Percentiles rank a stretch among this genome's conserved stretches.
phyloP scores from a whole-genome alignment of 164 flowering plant genomes.

The Santalum album region DNA sequence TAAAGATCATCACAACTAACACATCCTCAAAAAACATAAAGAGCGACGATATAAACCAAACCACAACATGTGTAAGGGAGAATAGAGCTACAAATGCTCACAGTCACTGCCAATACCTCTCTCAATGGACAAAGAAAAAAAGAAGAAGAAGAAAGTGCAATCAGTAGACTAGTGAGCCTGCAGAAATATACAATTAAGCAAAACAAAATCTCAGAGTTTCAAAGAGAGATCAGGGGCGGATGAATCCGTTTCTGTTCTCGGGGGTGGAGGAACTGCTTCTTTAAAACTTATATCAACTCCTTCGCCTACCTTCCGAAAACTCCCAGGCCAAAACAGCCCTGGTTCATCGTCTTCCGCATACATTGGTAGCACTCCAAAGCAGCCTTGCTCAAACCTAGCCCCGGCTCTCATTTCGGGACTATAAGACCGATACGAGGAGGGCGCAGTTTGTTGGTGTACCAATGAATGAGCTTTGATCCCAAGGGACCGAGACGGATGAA shows the following conservation, averaged over 20 bases:
- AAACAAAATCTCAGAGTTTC: slow-evolving; percentile 32
- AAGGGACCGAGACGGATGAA: slow-evolving; percentile 48
- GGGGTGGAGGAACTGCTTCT: slow-evolving; percentile 17
- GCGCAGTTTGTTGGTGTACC: slow-evolving; percentile 24
- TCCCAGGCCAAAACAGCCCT: slow-evolving; percentile 67
- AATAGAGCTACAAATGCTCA: slow-evolving; percentile 1
- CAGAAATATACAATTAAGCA: background rate
- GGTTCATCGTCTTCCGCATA: slow-evolving; percentile 49
- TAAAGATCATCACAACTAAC: too few relatives aligned
- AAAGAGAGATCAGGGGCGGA: slow-evolving; percentile 62
- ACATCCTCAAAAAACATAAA: too few relatives aligned
- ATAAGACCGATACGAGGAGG: slow-evolving; percentile 19
- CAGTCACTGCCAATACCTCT: slow-evolving; percentile 13
- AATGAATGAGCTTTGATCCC: slow-evolving; percentile 75
- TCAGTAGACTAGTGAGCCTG: slow-evolving; percentile 2
- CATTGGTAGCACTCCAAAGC: slow-evolving; percentile 40
- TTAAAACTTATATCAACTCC: slow-evolving; percentile 21
- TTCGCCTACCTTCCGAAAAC: slow-evolving; percentile 44
- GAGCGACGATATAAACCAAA: too few relatives aligned
- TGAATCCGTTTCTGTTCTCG: slow-evolving; percentile 16
- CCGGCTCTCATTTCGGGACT: slow-evolving; percentile 21
- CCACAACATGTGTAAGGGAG: background rate
- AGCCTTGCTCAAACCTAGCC: slow-evolving; percentile 50
- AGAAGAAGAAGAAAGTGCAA: too few relatives aligned
- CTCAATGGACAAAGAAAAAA: slow-evolving; percentile 26